Evolutionary conservation across 1,284 basidiomycete species (phyloP), one percentile per base, ranked within the genome.

Genomic region (Cryptococcus wingfieldii): DNA sequence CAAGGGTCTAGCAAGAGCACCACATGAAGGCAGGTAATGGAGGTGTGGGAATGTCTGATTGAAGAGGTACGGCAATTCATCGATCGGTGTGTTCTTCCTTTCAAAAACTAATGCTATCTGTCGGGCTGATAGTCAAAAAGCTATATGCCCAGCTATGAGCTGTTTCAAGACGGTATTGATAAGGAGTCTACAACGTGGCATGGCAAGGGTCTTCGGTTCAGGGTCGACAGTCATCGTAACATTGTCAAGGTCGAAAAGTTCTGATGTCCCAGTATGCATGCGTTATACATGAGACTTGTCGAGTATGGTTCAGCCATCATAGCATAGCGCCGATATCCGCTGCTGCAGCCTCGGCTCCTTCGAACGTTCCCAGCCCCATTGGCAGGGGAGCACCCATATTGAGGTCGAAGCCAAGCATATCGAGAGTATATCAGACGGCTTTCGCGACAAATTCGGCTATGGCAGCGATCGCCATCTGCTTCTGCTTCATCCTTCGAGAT

Each of bases 21-120:
- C 68, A 82, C 51, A 93, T 94, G 90, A 94, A 90, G 71, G 79
- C 82, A 0, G 70, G 70, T 41, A 93, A 91, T 61, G 90, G 89
- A 45, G 90, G 90, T 6, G 79, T 79, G 43, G 91, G 91, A 4
- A 94, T 95, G 91, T 80, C 84, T 0, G 90, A 94, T n/a, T 66
- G 83, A 82, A 61, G 82, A 81, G 67, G 89, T 95, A 34, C 84
- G 83, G 70, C 74, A 72, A 82, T 93, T 76, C 62, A 83, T 78
- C 16, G 62, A 66, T 45, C 53, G 69, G 38, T 67, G 44, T 23
- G 44, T 28, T 28, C 44, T 9, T 28, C 44, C 7, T 8, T 8
- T 46, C 23, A 18, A 16, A 9, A 46, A 23, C 8, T 19, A 16
- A 8, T 23, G 19, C n/a, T n/a, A 18, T 42, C 16, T n/a, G 16